A percentile compares a stretch with the other conserved stretches of the same genome.
These are phyloP conservation scores for Aureobasidium namibiae DNA, from an alignment of 2,329 filamentous ascomycete genomes.

Conservation along the genomic window DNA sequence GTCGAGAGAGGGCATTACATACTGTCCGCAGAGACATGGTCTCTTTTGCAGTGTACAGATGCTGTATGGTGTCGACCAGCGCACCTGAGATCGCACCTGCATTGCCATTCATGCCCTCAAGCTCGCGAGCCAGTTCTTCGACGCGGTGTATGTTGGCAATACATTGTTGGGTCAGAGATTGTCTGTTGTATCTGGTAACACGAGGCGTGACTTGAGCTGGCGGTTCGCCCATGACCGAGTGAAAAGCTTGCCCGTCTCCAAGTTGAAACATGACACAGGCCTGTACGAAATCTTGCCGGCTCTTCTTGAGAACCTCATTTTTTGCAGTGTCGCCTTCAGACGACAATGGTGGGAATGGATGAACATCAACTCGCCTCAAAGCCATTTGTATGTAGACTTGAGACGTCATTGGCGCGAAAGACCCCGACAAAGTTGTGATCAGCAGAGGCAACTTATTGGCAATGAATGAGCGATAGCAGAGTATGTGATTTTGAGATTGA, in stretches of 20 bases:
- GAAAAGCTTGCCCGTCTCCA: constrained; percentile 69
- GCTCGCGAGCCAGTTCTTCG: constrained; percentile 67
- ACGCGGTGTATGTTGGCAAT: constrained; percentile 66
- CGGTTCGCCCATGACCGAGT: constrained; percentile 73
- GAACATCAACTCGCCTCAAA: constrained; percentile 57
- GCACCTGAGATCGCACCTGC: constrained; percentile 77
- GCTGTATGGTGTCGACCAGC: constrained; percentile 49
- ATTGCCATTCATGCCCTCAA: constrained; percentile 88
- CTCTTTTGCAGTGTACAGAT: constrained; percentile 63
- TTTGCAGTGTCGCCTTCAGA: constrained; percentile 43
- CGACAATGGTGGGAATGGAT: constrained; percentile 57
- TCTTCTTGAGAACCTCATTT: constrained; percentile 54
- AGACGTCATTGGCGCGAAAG: constrained; percentile 49
- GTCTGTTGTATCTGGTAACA: constrained; percentile 67
- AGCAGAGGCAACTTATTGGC: constrained; percentile 63
- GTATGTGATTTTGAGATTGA: constrained; percentile 52
- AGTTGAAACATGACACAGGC: constrained; percentile 82
- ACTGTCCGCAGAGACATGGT: constrained; percentile 72
- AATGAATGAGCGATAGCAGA: constrained; percentile 76
- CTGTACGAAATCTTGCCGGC: constrained; percentile 77
- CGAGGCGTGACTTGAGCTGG: constrained; percentile 71
- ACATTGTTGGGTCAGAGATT: constrained; percentile 70
- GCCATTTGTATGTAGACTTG: constrained; percentile 60
- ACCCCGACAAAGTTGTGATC: constrained; percentile 48
- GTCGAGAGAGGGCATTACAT: constrained; percentile 64